phyloP scores from a whole-genome alignment of 2,329 filamentous ascomycete genomes.

The Colletotrichum caudatum region DNA sequence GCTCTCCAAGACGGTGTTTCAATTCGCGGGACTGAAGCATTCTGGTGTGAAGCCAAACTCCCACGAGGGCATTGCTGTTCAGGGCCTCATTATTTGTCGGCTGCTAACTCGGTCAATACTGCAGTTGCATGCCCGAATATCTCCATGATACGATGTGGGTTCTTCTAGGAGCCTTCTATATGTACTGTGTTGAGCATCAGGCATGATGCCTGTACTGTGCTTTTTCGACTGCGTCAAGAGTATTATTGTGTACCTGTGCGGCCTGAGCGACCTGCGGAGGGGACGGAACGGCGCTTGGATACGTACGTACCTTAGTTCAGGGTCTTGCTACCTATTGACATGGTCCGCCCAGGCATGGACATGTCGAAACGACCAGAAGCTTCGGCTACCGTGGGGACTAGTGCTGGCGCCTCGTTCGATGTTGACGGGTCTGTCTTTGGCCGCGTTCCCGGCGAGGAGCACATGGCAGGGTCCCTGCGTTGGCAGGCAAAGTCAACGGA shows the following conservation, averaged over 20 bases:
- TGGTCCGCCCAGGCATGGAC: conserved; percentile 1
- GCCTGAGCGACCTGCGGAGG: no score
- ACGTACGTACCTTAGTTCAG: conserved; percentile 7
- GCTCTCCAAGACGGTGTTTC: conserved; percentile 22
- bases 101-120: no score
- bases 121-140: no score
- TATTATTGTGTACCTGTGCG: no score
- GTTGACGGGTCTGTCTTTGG: not conserved
- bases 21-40: conserved; percentile 14
- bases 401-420: conserved; percentile 7
- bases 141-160: no score
- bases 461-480: not conserved
- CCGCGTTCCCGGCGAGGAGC: not conserved
- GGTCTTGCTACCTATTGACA: not conserved
- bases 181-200: no score
- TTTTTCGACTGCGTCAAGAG: no score
- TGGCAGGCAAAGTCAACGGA: not conserved
- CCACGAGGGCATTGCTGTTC: conserved; percentile 18
- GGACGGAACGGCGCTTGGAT: no score
- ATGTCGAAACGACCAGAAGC: conserved; percentile 32
- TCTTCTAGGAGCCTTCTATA: no score
- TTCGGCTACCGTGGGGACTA: conserved; percentile 8
- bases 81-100: conserved; percentile 3
- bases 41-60: conserved; percentile 10
- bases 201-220: no score